Conservation (phyloP, 2,329 filamentous ascomycete species). For the Penicillium sp. region DNA sequence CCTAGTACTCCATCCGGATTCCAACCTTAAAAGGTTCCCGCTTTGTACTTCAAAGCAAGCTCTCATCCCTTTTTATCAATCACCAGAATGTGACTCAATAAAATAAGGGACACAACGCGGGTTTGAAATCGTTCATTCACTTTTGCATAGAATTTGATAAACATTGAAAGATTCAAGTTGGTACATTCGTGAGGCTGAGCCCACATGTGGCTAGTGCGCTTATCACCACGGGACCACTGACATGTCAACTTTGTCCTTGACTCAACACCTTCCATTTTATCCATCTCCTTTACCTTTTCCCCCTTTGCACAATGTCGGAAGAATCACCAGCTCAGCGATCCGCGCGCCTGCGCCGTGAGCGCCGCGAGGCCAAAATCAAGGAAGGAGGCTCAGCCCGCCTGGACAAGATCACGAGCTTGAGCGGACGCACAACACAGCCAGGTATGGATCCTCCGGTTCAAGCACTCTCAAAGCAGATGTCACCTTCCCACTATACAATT, state of each 20-base stretch:
- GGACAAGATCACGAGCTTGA: constrained; percentile 62
- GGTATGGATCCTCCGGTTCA: constrained; percentile 29
- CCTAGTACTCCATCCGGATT: too few relatives aligned
- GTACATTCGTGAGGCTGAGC: too few relatives aligned
- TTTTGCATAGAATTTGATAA: too few relatives aligned
- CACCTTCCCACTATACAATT: background rate
- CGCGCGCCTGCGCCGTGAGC: constrained; percentile 63
- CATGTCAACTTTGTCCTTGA: background rate
- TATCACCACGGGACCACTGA: constrained; percentile 20
- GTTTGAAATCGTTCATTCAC: too few relatives aligned
- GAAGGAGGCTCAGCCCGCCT: constrained; percentile 60
- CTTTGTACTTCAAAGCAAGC: too few relatives aligned
- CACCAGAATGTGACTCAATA: too few relatives aligned
- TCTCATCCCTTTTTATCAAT: too few relatives aligned
- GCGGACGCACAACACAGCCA: constrained; percentile 51
- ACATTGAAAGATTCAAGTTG: too few relatives aligned
- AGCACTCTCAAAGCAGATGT: background rate
- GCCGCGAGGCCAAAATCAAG: constrained; percentile 63
- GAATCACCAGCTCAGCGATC: constrained; percentile 52
- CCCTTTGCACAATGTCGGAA: constrained; percentile 35
- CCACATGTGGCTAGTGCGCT: constrained; percentile 9
- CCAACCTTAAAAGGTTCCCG: too few relatives aligned
- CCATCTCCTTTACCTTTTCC: too few relatives aligned
- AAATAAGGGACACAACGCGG: too few relatives aligned
- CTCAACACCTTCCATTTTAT: background rate